phyloP scores from a whole-genome alignment of 1,284 basidiomycete genomes.

The Apiotrichum montevideense region DNA sequence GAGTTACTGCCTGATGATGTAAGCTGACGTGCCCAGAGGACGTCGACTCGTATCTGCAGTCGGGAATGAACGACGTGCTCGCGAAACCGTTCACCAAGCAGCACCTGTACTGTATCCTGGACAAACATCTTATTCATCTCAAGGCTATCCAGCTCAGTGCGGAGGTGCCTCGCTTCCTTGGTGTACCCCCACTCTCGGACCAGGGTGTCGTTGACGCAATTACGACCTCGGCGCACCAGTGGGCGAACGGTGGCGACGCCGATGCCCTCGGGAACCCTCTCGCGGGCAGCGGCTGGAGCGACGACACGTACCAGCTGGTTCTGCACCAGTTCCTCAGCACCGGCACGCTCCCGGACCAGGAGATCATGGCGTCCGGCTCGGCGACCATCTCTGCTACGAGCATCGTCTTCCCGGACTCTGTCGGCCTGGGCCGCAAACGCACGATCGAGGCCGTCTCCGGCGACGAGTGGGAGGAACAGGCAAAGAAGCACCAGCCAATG shows the following conservation, averaged over 20 bases:
- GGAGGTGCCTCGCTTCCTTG: slow-evolving; percentile 63
- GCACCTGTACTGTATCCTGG: slow-evolving; percentile 81
- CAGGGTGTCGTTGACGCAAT: slow-evolving; percentile 52
- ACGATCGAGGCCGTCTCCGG: slow-evolving; percentile 33
- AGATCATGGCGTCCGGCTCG: slow-evolving; percentile 1
- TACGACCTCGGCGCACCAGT: slow-evolving; percentile 28
- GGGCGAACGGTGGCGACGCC: slow-evolving; percentile 11
- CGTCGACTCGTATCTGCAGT: slow-evolving; percentile 37
- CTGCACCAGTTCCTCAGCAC: slow-evolving; percentile 32
- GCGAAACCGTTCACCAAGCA: slow-evolving; percentile 95
- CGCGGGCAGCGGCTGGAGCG: slow-evolving; percentile 41
- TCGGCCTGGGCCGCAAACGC: slow-evolving; percentile 26
- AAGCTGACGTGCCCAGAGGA: slow-evolving; percentile 36
- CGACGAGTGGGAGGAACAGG: slow-evolving; percentile 20
- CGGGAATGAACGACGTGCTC: slow-evolving; percentile 93
- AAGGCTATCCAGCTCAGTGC: slow-evolving; percentile 75
- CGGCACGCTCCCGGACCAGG: slow-evolving; percentile 27
- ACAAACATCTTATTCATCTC: slow-evolving; percentile 92
- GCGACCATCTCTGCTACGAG: slow-evolving; percentile 15
- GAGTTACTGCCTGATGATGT: slow-evolving; percentile 11
- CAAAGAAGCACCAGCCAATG: slow-evolving; percentile 9
- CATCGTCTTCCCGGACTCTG: slow-evolving; percentile 26
- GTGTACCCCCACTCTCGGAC: slow-evolving; percentile 64
- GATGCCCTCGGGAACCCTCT: slow-evolving; percentile 35
- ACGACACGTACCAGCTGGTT: slow-evolving; percentile 42